A percentile compares a stretch with the other conserved stretches of the same genome.
phyloP scores from a whole-genome alignment of 192 early-diverging fungal genomes.

The Neocallimastix lanati region DNA sequence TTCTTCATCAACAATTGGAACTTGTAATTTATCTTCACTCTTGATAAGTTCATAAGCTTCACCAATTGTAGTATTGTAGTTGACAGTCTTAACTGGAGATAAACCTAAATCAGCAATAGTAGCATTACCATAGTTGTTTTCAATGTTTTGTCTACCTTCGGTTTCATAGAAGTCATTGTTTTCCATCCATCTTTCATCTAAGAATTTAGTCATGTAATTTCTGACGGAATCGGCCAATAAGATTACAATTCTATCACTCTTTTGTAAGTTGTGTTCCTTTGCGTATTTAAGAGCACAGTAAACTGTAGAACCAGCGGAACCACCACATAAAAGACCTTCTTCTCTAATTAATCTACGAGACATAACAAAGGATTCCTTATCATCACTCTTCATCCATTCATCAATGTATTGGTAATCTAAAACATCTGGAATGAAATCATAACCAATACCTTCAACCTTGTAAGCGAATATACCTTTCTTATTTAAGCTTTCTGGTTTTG shows the following conservation, averaged over 20 bases:
- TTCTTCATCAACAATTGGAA: background rate
- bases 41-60: background rate
- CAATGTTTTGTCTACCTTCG: background rate
- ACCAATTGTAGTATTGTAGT: background rate
- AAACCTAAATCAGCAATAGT: background rate
- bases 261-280: slow-evolving; percentile 43
- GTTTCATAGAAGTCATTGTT: background rate
- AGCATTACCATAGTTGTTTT: background rate
- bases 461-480: slow-evolving; percentile 38
- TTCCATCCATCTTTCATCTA: slow-evolving; percentile 10
- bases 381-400: slow-evolving; percentile 89
- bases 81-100: background rate
- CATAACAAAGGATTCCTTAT: slow-evolving; percentile 90
- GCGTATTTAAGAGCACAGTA: slow-evolving; percentile 68
- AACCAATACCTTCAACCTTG: slow-evolving; percentile 97
- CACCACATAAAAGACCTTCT: slow-evolving; percentile 91
- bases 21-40: background rate
- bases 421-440: slow-evolving; percentile 94
- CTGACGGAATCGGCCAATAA: slow-evolving; percentile 93
- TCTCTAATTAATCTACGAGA: slow-evolving; percentile 87
- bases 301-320: slow-evolving; percentile 85
- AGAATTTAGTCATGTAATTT: slow-evolving; percentile 99
- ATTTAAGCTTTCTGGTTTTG: slow-evolving; percentile 69
- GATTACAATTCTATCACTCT: slow-evolving; percentile 81
- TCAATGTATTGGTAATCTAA: slow-evolving; percentile 72